phyloP scores from a whole-genome alignment of 1,139 yeast genomes.

The Saccharomyces hybrid region DNA sequence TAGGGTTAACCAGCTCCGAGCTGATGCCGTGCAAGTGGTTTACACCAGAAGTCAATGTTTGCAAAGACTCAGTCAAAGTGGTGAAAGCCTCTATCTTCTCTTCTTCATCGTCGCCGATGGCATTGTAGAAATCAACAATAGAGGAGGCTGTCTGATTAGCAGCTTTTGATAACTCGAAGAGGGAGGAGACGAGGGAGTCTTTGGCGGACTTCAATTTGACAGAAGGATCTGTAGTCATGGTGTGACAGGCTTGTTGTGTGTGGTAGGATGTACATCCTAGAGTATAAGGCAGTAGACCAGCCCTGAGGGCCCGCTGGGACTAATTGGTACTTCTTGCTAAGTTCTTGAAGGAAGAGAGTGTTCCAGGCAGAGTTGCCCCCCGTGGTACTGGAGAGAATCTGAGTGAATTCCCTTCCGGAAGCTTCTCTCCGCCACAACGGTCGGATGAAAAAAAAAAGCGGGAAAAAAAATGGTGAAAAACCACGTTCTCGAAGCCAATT shows the following conservation, averaged over 20 bases:
- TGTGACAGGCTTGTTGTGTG: background rate
- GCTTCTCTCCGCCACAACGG: background rate
- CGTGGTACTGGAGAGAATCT: background rate
- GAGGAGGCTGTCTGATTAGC: conserved; percentile 77
- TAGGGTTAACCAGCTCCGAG: conserved; percentile 29
- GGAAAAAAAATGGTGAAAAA: background rate
- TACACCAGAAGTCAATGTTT: conserved; percentile 30
- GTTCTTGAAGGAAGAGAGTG: background rate
- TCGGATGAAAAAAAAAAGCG: background rate
- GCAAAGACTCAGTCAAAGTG: conserved; percentile 31
- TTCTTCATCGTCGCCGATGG: conserved; percentile 36
- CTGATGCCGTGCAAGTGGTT: conserved; percentile 26
- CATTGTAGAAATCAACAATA: conserved; percentile 64
- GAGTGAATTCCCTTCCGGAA: background rate
- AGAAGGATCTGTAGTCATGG: conserved; percentile 27
- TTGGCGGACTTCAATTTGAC: conserved; percentile 28
- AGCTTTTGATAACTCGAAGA: conserved; percentile 72
- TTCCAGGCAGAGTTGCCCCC: conserved; percentile 1
- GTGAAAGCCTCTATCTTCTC: conserved; percentile 32
- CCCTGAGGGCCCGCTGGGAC: background rate
- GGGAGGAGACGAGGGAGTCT: conserved; percentile 56
- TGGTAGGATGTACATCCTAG: background rate
- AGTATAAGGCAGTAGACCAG: background rate
- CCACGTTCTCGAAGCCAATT: background rate
- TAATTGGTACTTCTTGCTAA: background rate